Evolutionary conservation across 805 yeast genomes (phyloP).

Genomic region (Lipomyces lipofer): DNA sequence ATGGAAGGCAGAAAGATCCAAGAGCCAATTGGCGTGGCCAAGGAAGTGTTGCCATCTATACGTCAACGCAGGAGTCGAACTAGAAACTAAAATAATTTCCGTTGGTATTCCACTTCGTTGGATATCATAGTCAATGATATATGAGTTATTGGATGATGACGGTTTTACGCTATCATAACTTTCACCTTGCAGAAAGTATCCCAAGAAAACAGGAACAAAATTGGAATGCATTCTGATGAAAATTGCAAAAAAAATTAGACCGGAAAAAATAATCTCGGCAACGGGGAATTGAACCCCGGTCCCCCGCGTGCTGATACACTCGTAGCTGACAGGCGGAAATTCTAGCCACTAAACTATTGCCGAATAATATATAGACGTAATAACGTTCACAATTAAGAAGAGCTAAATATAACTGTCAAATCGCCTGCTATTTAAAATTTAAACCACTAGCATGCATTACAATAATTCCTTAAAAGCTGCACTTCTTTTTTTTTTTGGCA

Average conservation of each 20-base stretch:
- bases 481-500: too few species aligned
- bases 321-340: conserved; percentile 38
- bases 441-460: too few species aligned
- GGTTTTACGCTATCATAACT: too few species aligned
- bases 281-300: conserved; percentile 30
- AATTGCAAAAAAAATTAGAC: neutral
- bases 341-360: conserved; percentile 41
- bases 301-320: conserved; percentile 21
- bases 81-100: too few species aligned
- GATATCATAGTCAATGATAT: too few species aligned
- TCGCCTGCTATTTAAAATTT: too few species aligned
- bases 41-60: conserved; percentile 27
- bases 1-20: conserved; percentile 12
- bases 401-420: too few species aligned
- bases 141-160: too few species aligned
- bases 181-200: too few species aligned
- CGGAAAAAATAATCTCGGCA: conserved; percentile 18
- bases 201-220: neutral
- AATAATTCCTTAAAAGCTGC: too few species aligned
- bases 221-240: neutral
- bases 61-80: conserved; percentile 22
- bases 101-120: neutral
- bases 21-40: conserved; percentile 26
- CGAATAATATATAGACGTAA: conserved; percentile 22
- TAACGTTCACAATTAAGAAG: too few species aligned